phyloP scores from a whole-genome alignment of 1,284 basidiomycete species.

The Ganoderma sinense region DNA sequence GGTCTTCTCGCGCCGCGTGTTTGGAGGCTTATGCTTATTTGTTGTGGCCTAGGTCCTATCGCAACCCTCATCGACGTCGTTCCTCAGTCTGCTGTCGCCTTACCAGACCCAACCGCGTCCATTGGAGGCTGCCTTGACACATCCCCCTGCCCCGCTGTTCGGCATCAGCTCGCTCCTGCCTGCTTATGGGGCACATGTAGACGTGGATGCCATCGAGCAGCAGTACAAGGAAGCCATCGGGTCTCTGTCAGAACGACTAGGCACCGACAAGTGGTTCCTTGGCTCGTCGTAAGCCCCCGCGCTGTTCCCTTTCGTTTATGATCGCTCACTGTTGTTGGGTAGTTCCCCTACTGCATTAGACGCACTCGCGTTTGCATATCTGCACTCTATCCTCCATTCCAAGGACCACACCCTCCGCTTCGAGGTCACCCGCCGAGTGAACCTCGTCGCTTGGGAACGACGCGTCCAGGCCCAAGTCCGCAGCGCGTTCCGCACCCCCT shows the following conservation, averaged over 20 bases:
- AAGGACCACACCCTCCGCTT: constrained; percentile 58
- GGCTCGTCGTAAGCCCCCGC: constrained; percentile 65
- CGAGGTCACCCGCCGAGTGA: constrained; percentile 72
- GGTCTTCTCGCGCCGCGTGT: background rate
- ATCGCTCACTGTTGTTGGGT: constrained; percentile 18
- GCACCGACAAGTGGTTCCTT: constrained; percentile 80
- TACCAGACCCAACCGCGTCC: constrained; percentile 42
- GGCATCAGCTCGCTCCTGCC: constrained; percentile 70
- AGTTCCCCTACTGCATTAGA: constrained; percentile 80
- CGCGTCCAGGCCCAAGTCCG: constrained; percentile 67
- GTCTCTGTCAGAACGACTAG: constrained; percentile 75
- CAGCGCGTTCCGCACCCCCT: constrained; percentile 51
- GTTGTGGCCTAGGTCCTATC: constrained; percentile 53
- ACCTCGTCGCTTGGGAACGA: constrained; percentile 80
- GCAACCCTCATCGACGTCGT: constrained; percentile 50
- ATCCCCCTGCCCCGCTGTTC: constrained; percentile 73
- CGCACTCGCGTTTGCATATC: constrained; percentile 80
- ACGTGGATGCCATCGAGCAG: constrained; percentile 54
- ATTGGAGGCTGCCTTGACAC: constrained; percentile 54
- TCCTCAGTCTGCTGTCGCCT: constrained; percentile 44
- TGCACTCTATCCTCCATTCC: constrained; percentile 68
- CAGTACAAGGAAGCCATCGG: constrained; percentile 76
- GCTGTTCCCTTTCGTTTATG: background rate
- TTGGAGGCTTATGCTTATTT: constrained; percentile 16
- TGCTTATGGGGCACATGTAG: constrained; percentile 62